Conservation (phyloP, 495 filamentous ascomycete species). For the Penicillium maclennaniae region DNA sequence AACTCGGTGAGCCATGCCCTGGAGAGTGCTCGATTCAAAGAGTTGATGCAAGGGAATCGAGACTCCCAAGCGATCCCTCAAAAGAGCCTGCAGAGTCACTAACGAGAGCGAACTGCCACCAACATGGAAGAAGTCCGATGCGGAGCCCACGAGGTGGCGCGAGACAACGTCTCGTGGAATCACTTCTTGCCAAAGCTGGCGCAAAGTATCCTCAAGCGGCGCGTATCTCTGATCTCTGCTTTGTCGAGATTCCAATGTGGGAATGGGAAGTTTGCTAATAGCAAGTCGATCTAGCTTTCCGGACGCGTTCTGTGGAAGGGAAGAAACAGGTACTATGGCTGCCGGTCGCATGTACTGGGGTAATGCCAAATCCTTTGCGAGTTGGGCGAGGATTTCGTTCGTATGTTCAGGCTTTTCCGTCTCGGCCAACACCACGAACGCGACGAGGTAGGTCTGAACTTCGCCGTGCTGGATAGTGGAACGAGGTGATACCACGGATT, state of each 20-base stretch:
- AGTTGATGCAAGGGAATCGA: conserved; percentile 27
- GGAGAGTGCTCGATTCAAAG: conserved; percentile 32
- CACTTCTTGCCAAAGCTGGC: conserved; percentile 24
- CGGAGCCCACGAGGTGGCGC: conserved; percentile 8
- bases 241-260: not conserved
- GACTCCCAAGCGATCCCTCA: conserved; percentile 22
- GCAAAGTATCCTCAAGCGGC: conserved; percentile 13
- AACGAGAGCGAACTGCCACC: conserved; percentile 39
- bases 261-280: conserved; percentile 19
- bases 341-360: conserved; percentile 48
- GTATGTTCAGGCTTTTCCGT: not conserved
- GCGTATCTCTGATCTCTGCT: not conserved
- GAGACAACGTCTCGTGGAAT: conserved; percentile 15
- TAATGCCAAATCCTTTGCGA: conserved; percentile 24
- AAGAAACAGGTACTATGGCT: conserved; percentile 30
- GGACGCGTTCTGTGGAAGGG: conserved; percentile 37
- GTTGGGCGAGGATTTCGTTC: not conserved
- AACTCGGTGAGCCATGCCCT: conserved; percentile 26
- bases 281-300: conserved; percentile 42
- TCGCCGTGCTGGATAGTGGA: not conserved
- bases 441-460: conserved; percentile 10
- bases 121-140: conserved; percentile 36
- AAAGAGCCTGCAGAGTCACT: conserved; percentile 24
- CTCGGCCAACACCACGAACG: conserved; percentile 14
- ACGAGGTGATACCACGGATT: conserved; percentile 18